These are phyloP conservation scores for Rosa persica DNA, from an alignment of 306 rosid genomes.

Conservation along the genomic window DNA sequence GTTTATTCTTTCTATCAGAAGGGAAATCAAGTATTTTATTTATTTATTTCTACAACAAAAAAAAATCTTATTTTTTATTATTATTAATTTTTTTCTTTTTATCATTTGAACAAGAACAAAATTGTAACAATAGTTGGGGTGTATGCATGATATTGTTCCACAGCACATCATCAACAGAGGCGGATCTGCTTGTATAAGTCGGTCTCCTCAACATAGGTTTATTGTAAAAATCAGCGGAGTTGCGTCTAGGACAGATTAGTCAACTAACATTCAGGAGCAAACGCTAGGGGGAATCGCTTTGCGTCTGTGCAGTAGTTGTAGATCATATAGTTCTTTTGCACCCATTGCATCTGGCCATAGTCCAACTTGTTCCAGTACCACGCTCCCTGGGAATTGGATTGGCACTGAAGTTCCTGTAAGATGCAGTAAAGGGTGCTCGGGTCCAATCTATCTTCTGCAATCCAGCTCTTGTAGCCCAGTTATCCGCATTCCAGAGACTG, in stretches of 20 bases:
- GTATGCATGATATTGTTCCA: too few species aligned
- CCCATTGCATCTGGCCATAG: conserved; percentile 27
- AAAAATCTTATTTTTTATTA: too few species aligned
- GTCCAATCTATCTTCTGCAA: conserved; percentile 36
- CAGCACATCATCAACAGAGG: too few species aligned
- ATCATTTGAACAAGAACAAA: too few species aligned
- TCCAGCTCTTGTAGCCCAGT: conserved; percentile 41
- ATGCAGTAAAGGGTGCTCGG: conserved; percentile 33
- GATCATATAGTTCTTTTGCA: conserved; percentile 31
- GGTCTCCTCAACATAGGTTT: too few species aligned
- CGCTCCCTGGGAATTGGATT: background rate
- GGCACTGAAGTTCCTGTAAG: conserved; percentile 20
- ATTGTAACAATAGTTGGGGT: too few species aligned
- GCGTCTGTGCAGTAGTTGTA: conserved; percentile 43
- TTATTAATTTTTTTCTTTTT: too few species aligned
- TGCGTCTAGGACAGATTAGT: background rate
- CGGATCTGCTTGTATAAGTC: too few species aligned
- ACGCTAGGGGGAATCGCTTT: conserved; percentile 35
- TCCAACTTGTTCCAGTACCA: conserved; percentile 35
- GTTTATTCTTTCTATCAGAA: too few species aligned
- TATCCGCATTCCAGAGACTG: conserved; percentile 47
- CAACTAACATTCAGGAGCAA: conserved; percentile 36
- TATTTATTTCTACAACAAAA: too few species aligned
- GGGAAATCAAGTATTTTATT: too few species aligned
- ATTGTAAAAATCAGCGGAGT: too few species aligned